Percentiles rank a stretch among this genome's conserved stretches.
These are phyloP conservation scores for Penicillium canescens DNA, from an alignment of 495 filamentous ascomycete species.

Conservation along the genomic window DNA sequence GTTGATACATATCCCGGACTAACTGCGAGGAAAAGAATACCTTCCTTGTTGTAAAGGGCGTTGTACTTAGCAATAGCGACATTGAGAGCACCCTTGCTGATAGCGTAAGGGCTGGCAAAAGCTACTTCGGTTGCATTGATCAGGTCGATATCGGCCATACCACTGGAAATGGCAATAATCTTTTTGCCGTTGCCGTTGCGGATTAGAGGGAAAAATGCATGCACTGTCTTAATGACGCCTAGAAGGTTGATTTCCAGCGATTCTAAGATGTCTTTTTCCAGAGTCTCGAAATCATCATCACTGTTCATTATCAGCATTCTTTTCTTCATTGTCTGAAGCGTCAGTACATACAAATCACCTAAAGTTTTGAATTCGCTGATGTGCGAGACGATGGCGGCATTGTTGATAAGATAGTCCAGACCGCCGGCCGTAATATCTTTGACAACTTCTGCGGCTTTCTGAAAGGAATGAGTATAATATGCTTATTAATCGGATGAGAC, in stretches of 20 bases:
- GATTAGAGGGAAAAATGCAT: conserved; percentile 55
- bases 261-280: conserved; percentile 25
- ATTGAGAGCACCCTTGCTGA: conserved; percentile 49
- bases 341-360: conserved; percentile 29
- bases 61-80: conserved; percentile 46
- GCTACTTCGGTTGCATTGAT: conserved; percentile 31
- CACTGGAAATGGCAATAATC: conserved; percentile 53
- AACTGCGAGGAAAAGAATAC: conserved; percentile 51
- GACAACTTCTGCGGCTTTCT: conserved; percentile 9
- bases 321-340: neutral
- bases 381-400: conserved; percentile 24
- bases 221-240: conserved; percentile 51
- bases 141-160: conserved; percentile 47
- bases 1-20: conserved; percentile 49
- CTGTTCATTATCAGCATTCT: conserved; percentile 11
- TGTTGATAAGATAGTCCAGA: conserved; percentile 13
- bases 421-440: conserved; percentile 25
- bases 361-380: conserved; percentile 25
- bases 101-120: conserved; percentile 28
- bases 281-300: conserved; percentile 22
- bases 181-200: conserved; percentile 52
- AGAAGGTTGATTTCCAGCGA: conserved; percentile 44
- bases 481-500: too few relatives aligned
- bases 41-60: conserved; percentile 51
- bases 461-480: too few relatives aligned